A percentile compares a stretch with the other conserved stretches of the same genome.
These are phyloP conservation scores for Phytomonas francai DNA, from an alignment of 208 protist species.

Conservation along the genomic window DNA sequence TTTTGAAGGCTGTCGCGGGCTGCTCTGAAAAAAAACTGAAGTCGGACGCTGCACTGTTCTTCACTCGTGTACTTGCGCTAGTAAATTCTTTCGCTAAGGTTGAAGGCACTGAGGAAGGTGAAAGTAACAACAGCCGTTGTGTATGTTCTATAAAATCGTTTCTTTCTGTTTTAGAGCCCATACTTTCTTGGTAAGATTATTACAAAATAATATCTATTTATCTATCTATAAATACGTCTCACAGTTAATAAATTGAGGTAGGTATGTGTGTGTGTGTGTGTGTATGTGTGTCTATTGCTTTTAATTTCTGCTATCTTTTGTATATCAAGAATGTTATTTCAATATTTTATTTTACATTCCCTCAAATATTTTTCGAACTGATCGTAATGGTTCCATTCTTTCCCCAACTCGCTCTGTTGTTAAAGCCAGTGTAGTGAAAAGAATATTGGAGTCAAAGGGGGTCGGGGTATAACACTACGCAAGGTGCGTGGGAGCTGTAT, in stretches of 20 bases:
- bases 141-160: not conserved
- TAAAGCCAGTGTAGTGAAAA: not conserved
- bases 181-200: conserved; percentile 1
- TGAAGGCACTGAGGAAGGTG: not conserved
- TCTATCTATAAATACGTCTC: not conserved
- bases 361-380: not conserved
- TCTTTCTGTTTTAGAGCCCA: not conserved
- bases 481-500: not conserved
- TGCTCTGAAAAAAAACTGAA: not conserved
- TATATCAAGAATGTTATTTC: not conserved
- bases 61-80: not conserved
- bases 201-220: not conserved
- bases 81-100: not conserved
- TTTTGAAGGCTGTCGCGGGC: conserved; percentile 11
- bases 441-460: not conserved
- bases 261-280: too few relatives aligned
- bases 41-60: not conserved
- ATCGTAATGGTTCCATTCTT: not conserved
- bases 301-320: not conserved
- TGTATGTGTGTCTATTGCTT: conserved; percentile 11
- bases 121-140: not conserved
- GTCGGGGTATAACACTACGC: not conserved
- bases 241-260: conserved; percentile 10
- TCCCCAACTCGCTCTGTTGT: not conserved
- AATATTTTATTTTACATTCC: not conserved